A percentile compares a stretch with the other conserved stretches of the same genome.
Evolutionary conservation across 169 alveolate species (phyloP).

Genomic region (Cyclospora cayetanensis): DNA sequence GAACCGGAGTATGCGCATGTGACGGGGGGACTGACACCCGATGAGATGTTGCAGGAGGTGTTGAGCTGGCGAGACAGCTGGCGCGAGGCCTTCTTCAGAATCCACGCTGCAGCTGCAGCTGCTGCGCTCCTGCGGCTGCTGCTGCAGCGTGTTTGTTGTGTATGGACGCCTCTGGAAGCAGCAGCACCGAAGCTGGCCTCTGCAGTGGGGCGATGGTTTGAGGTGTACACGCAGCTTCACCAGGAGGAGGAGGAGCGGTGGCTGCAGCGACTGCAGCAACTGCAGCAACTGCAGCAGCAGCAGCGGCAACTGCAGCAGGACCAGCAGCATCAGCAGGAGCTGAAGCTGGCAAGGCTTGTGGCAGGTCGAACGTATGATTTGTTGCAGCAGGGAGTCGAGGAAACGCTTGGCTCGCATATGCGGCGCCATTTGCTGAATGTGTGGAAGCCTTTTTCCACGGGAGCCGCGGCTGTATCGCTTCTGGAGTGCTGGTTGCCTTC

Average conservation of each 20-base stretch:
- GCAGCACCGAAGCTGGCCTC: not conserved
- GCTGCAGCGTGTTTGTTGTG: not conserved
- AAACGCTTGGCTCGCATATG: not conserved
- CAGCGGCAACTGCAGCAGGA: not conserved
- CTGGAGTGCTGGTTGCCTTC: slow-evolving; percentile 58
- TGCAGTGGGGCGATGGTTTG: slow-evolving; percentile 26
- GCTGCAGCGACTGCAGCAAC: not conserved
- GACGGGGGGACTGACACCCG: not conserved
- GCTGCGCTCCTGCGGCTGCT: slow-evolving; percentile 29
- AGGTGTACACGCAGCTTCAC: not conserved
- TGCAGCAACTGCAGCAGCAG: not conserved
- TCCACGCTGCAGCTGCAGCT: not conserved
- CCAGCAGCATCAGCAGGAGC: not conserved
- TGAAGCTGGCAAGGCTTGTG: not conserved
- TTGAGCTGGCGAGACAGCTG: not conserved
- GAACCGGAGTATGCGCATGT: not conserved
- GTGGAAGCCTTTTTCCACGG: not conserved
- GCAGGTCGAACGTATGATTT: not conserved
- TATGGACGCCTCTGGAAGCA: slow-evolving; percentile 31
- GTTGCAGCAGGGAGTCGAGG: not conserved
- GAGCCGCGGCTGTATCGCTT: slow-evolving; percentile 1
- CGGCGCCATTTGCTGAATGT: not conserved
- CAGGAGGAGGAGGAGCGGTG: slow-evolving; percentile 13
- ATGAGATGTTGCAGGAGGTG: not conserved
- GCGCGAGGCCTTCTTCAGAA: not conserved